phyloP scores from a whole-genome alignment of 495 filamentous ascomycete genomes.

The Penicillium ochrochloron region DNA sequence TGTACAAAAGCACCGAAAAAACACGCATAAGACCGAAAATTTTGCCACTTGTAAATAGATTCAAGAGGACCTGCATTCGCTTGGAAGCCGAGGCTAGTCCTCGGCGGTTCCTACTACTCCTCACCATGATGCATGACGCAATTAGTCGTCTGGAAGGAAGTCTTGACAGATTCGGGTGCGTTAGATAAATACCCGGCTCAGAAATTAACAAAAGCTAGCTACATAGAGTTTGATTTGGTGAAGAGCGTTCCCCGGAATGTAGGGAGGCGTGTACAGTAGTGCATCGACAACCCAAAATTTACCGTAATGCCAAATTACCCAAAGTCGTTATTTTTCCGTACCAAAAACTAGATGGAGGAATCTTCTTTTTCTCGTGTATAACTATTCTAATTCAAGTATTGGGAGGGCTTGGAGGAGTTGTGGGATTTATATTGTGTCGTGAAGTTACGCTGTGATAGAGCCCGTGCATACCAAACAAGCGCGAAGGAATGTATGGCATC shows the following conservation, averaged over 20 bases:
- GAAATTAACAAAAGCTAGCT: background rate
- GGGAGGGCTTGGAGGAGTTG: background rate
- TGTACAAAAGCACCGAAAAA: background rate
- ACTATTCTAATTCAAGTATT: background rate
- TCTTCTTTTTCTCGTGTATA: background rate
- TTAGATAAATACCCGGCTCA: slow-evolving; percentile 16
- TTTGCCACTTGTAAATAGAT: background rate
- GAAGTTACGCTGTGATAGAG: background rate
- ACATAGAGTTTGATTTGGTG: background rate
- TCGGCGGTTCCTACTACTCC: too few relatives aligned
- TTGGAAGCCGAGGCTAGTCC: too few relatives aligned
- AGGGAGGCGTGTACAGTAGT: background rate
- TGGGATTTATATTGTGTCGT: background rate
- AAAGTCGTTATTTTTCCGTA: background rate
- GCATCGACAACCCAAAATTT: background rate
- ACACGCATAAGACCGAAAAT: too few relatives aligned
- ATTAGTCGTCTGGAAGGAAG: background rate
- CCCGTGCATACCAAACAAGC: slow-evolving; percentile 5
- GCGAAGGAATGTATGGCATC: slow-evolving; percentile 6
- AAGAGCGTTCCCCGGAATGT: slow-evolving; percentile 11
- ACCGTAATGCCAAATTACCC: background rate
- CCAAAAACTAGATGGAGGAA: background rate
- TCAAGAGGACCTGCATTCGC: background rate
- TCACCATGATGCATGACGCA: background rate
- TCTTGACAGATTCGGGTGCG: background rate